A percentile compares a stretch with the other conserved stretches of the same genome.
Evolutionary conservation across 306 rosid genomes (phyloP).

Genomic region (Crotalaria pallida): DNA sequence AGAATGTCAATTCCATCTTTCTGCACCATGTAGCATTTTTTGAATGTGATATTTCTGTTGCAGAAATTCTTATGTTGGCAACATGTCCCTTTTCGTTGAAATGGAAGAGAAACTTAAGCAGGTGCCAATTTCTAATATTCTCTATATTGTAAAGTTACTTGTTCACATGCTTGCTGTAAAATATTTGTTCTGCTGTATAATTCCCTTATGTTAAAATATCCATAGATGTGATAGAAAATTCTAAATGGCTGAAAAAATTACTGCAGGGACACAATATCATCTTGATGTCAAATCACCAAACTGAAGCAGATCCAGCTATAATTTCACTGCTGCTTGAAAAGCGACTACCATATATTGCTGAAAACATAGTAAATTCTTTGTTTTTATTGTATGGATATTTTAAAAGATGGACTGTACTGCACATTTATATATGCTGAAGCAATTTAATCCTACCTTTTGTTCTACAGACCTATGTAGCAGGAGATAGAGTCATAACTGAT

Average conservation of each 20-base stretch:
- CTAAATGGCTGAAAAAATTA: constrained; percentile 20
- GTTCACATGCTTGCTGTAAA: constrained; percentile 9
- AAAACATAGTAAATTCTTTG: constrained; percentile 55
- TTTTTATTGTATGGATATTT: constrained; percentile 14
- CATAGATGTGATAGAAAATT: constrained; percentile 17
- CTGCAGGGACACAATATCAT: constrained; percentile 94
- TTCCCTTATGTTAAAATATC: background rate
- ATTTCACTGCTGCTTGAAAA: constrained; percentile 84
- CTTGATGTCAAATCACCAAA: constrained; percentile 95
- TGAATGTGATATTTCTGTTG: constrained; percentile 38
- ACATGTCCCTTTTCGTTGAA: constrained; percentile 70
- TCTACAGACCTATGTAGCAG: constrained; percentile 80
- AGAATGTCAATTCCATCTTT: constrained; percentile 15
- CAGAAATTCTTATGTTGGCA: constrained; percentile 93
- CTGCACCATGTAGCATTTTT: background rate
- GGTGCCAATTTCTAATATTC: constrained; percentile 43
- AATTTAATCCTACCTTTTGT: constrained; percentile 32
- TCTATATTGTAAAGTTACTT: constrained; percentile 15
- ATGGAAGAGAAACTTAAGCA: constrained; percentile 81
- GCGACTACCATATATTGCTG: constrained; percentile 61
- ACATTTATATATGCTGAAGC: constrained; percentile 24
- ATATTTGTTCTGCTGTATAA: constrained; percentile 16
- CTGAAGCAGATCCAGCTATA: constrained; percentile 98
- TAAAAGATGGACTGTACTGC: background rate
- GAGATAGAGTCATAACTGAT: constrained; percentile 92